Evolutionary conservation across 495 filamentous ascomycete genomes (phyloP).

Genomic region (Xylaria intraflava): DNA sequence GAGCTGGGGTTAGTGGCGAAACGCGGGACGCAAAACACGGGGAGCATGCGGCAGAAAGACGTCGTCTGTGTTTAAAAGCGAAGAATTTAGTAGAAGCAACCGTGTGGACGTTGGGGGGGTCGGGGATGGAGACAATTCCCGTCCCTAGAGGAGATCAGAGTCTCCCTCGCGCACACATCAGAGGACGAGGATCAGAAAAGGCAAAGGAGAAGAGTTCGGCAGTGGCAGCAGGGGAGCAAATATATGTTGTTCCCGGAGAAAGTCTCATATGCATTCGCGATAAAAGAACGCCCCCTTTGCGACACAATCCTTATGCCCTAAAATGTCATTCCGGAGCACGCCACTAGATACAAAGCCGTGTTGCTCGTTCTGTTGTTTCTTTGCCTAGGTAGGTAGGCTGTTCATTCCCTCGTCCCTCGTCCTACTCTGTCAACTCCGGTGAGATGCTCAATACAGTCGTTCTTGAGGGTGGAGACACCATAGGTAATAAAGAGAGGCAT

Average conservation of each 20-base stretch:
- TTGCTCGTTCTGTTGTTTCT: not conserved
- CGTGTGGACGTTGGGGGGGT: too few relatives aligned
- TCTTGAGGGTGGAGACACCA: not conserved
- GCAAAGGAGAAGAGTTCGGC: not conserved
- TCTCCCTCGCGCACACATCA: not conserved
- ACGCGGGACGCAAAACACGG: constrained; percentile 1
- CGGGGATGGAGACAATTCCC: too few relatives aligned
- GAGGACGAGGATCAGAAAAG: not conserved
- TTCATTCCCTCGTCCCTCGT: not conserved
- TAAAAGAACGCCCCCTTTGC: not conserved
- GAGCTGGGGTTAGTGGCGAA: too few relatives aligned
- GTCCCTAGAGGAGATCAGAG: not conserved
- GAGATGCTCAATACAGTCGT: not conserved
- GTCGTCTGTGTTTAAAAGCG: too few relatives aligned
- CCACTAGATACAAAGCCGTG: not conserved
- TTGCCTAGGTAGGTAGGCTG: not conserved
- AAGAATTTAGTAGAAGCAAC: too few relatives aligned
- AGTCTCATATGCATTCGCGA: not conserved
- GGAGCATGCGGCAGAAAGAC: too few relatives aligned
- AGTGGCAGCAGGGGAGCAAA: not conserved
- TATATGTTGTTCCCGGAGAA: not conserved
- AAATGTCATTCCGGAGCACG: not conserved
- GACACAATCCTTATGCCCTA: not conserved
- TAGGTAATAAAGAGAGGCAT: constrained; percentile 2
- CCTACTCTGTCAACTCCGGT: constrained; percentile 1